A percentile compares a stretch with the other conserved stretches of the same genome.
phyloP scores from a whole-genome alignment of 2,329 filamentous ascomycete genomes.

The Teratosphaeria nubilosa region DNA sequence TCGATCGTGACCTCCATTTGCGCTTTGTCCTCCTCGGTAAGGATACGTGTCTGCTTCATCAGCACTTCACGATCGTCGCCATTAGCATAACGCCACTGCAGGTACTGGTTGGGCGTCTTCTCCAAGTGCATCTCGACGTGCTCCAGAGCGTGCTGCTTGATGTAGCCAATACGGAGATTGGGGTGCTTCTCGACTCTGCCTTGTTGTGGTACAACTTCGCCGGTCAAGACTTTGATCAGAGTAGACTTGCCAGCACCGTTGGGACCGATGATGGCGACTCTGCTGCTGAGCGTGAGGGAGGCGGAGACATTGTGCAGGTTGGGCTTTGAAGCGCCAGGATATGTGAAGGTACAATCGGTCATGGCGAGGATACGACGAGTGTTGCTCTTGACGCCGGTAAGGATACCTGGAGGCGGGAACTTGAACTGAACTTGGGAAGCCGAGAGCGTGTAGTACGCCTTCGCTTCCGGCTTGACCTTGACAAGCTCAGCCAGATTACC shows the following conservation, averaged over 20 bases:
- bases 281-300: slow-evolving; percentile 76
- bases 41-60: slow-evolving; percentile 90
- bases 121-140: slow-evolving; percentile 99
- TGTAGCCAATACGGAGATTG: slow-evolving; percentile 96
- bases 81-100: slow-evolving; percentile 96
- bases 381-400: slow-evolving; percentile 88
- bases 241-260: slow-evolving; percentile 98
- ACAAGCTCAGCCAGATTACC: slow-evolving; percentile 80
- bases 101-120: slow-evolving; percentile 97
- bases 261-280: slow-evolving; percentile 90
- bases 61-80: slow-evolving; percentile 94
- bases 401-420: slow-evolving; percentile 89
- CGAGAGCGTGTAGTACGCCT: slow-evolving; percentile 95
- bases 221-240: slow-evolving; percentile 92
- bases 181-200: slow-evolving; percentile 97
- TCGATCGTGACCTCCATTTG: slow-evolving; percentile 91
- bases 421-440: slow-evolving; percentile 88
- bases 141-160: slow-evolving; percentile 97
- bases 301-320: slow-evolving; percentile 84
- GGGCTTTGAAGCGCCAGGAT: slow-evolving; percentile 78
- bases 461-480: slow-evolving; percentile 80
- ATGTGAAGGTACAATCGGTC: slow-evolving; percentile 84
- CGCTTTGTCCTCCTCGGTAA: slow-evolving; percentile 72
- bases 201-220: slow-evolving; percentile 70
- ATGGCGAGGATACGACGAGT: slow-evolving; percentile 93